Percentiles rank a stretch among this genome's conserved stretches.
Evolutionary conservation across 2,329 filamentous ascomycete species (phyloP).

Genomic region (Coccinonectria pachysandricola): DNA sequence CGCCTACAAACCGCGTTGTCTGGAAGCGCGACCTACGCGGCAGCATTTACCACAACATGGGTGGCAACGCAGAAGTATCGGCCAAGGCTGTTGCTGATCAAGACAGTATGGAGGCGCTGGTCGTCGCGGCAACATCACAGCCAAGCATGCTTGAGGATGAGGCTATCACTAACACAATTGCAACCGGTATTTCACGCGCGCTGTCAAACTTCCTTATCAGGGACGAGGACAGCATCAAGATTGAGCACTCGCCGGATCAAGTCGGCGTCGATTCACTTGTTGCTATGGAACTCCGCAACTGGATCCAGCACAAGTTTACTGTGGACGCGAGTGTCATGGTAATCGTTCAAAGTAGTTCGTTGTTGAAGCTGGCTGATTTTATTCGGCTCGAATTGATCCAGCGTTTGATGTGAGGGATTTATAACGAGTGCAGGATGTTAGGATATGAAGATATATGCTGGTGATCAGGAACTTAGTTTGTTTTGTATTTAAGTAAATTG

Average conservation of each 20-base stretch:
- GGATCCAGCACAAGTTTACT: too few relatives aligned
- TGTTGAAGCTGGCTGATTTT: too few relatives aligned
- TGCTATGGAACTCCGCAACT: conserved; percentile 14
- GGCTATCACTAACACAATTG: too few relatives aligned
- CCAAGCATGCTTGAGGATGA: neutral
- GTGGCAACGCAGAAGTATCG: neutral
- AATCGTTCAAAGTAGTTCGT: too few relatives aligned
- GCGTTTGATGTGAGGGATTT: too few relatives aligned
- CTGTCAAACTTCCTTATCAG: conserved; percentile 5
- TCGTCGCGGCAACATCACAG: neutral
- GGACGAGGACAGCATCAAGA: conserved; percentile 3
- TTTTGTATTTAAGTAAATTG: too few relatives aligned
- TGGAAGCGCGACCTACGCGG: neutral
- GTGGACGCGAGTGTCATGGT: too few relatives aligned
- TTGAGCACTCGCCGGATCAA: neutral
- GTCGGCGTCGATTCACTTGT: conserved; percentile 15
- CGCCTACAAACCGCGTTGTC: neutral
- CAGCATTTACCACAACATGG: conserved; percentile 1
- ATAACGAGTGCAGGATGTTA: too few relatives aligned
- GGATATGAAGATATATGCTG: too few relatives aligned
- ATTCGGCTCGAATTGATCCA: too few relatives aligned
- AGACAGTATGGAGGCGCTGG: neutral
- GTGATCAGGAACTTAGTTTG: too few relatives aligned
- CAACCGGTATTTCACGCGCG: conserved; percentile 1
- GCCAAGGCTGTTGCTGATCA: neutral